phyloP scores from a whole-genome alignment of 257 asterid genomes.

The Perilla frutescens region DNA sequence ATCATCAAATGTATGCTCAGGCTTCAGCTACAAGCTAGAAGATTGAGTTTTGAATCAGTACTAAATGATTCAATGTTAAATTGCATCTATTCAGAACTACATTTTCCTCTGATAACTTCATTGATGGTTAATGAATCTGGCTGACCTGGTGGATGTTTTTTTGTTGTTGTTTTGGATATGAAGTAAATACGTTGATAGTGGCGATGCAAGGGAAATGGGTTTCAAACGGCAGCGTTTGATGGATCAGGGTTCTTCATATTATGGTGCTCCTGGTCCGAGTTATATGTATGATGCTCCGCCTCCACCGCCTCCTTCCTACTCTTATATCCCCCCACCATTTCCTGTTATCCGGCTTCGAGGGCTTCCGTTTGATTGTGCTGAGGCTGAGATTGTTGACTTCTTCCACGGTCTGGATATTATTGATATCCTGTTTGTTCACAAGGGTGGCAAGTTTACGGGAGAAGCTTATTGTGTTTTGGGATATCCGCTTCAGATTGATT shows the following conservation, averaged over 20 bases:
- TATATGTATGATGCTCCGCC: slow-evolving; percentile 81
- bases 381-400: slow-evolving; percentile 81
- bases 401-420: slow-evolving; percentile 80
- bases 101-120: not conserved
- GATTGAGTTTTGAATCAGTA: slow-evolving; percentile 11
- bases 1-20: not conserved
- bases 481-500: slow-evolving; percentile 85
- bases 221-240: slow-evolving; percentile 86
- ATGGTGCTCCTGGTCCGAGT: slow-evolving; percentile 64
- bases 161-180: slow-evolving; percentile 27
- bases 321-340: slow-evolving; percentile 80
- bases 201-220: slow-evolving; percentile 90
- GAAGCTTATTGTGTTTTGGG: slow-evolving; percentile 91
- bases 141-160: slow-evolving; percentile 33
- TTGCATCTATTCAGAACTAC: not conserved
- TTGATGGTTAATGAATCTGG: slow-evolving; percentile 6
- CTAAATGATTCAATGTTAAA: not conserved
- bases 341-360: slow-evolving; percentile 97
- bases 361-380: slow-evolving; percentile 92
- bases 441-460: slow-evolving; percentile 78
- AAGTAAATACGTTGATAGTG: slow-evolving; percentile 69
- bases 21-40: slow-evolving; percentile 5
- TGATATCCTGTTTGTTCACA: slow-evolving; percentile 83
- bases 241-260: slow-evolving; percentile 80
- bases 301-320: slow-evolving; percentile 66